Evolutionary conservation across 768 basidiomycete species (phyloP).

Genomic region (Rubroboletus satanas): DNA sequence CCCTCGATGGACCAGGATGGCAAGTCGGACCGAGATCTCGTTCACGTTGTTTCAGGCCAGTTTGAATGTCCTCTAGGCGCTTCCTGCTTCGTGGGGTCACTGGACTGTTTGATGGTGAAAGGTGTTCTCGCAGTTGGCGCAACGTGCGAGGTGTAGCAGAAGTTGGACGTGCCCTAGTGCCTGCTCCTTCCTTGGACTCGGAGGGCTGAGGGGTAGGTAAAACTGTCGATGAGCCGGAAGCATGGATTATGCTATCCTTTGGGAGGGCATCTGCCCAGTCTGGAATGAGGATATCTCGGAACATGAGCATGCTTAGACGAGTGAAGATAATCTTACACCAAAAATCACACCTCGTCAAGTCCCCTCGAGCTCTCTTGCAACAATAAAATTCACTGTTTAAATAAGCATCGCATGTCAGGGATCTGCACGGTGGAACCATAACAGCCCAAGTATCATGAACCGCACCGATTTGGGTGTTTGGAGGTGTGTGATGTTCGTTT

Average conservation of each 20-base stretch:
- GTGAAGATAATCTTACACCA: conserved; percentile 32
- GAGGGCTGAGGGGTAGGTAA: neutral
- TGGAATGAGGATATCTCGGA: conserved; percentile 7
- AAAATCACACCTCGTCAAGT: conserved; percentile 29
- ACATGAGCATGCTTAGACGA: neutral
- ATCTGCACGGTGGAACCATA: neutral
- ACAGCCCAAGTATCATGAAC: neutral
- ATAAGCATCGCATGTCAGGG: conserved; percentile 5
- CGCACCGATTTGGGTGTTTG: conserved; percentile 39
- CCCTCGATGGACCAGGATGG: conserved; percentile 3
- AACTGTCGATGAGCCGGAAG: neutral
- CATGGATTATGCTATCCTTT: neutral
- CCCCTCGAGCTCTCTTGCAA: conserved; percentile 29
- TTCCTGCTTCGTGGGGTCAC: conserved; percentile 6
- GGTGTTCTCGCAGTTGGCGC: neutral
- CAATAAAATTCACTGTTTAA: conserved; percentile 36
- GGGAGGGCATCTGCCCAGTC: conserved; percentile 34
- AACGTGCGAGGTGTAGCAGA: neutral
- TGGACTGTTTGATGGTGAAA: neutral
- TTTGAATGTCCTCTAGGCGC: conserved; percentile 15
- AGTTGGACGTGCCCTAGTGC: neutral
- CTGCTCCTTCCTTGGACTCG: neutral
- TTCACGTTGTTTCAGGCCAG: conserved; percentile 17
- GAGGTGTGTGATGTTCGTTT: conserved; percentile 33
- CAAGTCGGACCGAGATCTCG: conserved; percentile 11